Evolutionary conservation across 1,284 basidiomycete genomes (phyloP).

Genomic region (Hemileia vastatrix): DNA sequence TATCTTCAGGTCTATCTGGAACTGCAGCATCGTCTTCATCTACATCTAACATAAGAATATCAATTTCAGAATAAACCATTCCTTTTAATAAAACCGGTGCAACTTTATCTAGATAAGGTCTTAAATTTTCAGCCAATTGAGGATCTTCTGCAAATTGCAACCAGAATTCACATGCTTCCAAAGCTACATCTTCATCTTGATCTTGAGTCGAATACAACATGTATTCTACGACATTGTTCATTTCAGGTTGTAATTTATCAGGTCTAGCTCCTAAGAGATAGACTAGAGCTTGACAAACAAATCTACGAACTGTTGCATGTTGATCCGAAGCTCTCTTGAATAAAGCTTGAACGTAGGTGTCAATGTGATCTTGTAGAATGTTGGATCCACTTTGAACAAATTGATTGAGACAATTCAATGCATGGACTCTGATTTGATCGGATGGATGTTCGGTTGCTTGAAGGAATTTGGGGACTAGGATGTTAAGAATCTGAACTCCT

Average conservation of each 20-base stretch:
- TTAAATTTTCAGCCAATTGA: slow-evolving; percentile 68
- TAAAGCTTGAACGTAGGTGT: slow-evolving; percentile 78
- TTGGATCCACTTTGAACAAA: slow-evolving; percentile 75
- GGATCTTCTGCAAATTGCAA: slow-evolving; percentile 94
- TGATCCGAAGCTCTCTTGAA: slow-evolving; percentile 93
- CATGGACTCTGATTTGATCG: slow-evolving; percentile 81
- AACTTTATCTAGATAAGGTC: slow-evolving; percentile 73
- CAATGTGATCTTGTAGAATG: slow-evolving; percentile 76
- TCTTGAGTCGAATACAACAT: slow-evolving; percentile 98
- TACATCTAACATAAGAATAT: slow-evolving; percentile 84
- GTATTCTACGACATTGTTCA: slow-evolving; percentile 90
- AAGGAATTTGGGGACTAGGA: slow-evolving; percentile 91
- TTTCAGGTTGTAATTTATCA: slow-evolving; percentile 92
- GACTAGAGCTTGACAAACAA: slow-evolving; percentile 91
- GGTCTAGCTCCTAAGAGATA: slow-evolving; percentile 82
- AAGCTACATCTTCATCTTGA: slow-evolving; percentile 82
- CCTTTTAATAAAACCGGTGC: slow-evolving; percentile 87
- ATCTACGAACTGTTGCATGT: slow-evolving; percentile 79
- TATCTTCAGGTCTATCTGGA: slow-evolving; percentile 80
- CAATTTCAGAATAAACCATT: slow-evolving; percentile 94
- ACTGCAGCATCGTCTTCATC: slow-evolving; percentile 69
- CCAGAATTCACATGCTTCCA: slow-evolving; percentile 99
- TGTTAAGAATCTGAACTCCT: slow-evolving; percentile 75
- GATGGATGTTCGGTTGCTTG: slow-evolving; percentile 69
- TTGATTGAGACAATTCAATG: slow-evolving; percentile 84